Evolutionary conservation across 2,329 filamentous ascomycete genomes (phyloP), one percentile per base, ranked within the genome.

Genomic region (Dactylellina parvicollis): DNA sequence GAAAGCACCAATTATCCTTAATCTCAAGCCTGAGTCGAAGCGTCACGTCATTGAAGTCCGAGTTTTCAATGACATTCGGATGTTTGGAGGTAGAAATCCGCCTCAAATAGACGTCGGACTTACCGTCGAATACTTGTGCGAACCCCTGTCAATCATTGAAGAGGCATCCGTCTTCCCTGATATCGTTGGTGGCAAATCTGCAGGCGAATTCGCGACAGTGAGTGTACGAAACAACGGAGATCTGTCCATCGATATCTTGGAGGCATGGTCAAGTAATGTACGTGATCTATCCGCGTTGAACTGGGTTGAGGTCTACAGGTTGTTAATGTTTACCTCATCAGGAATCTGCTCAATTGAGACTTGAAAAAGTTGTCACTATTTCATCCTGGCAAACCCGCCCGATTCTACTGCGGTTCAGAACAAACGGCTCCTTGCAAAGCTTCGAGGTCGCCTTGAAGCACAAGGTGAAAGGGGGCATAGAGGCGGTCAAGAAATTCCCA

Each of bases 41-140:
- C 74, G 74, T 12, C 85, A 87, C 79, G 79, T 78, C 24, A 77
- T 88, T 49, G 84, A 87, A 74, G 40, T 87, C 9, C 83, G 86
- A 26, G 79, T 87, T 3, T 80, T 85, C 14, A 82, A 85, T 75
- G 86, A 88, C 79, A 84, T 87, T n/a, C 81, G 86, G 67, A 82
- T 84, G 4, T 83, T 86, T 78, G 86, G 86, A 38, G 85, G 83
- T 3, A 79, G 83, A 30, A 81, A 80, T n/a, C 79, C 81, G 22
- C 84, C 85, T 5, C 81, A 75, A 2, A 79, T 86, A 14, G 80
- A 82, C 20, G 79, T 85, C 28, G 77, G 78, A 1, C 64, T 85
- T 28, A 78, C 80, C 54, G 78, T 79, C 18, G 74, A 79, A 57
- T 44, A 79, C 30, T 76, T 78, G 4, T 67, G 75, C 32, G 76